Conservation (phyloP, 148 eudicot species). For the Chenopodium formosanum region DNA sequence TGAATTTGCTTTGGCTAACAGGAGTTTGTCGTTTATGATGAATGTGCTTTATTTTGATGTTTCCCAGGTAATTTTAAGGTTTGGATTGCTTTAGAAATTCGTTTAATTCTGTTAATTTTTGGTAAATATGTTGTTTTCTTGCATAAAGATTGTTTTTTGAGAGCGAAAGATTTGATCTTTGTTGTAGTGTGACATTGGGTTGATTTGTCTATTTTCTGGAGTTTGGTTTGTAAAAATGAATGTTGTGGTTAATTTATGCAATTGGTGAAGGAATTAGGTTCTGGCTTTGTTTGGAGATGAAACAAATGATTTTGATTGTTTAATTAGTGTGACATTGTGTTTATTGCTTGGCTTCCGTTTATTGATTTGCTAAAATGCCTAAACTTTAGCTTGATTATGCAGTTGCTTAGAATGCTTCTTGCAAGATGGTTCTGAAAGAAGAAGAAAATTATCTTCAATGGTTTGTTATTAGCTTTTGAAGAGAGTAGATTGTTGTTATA, state of each 20-base stretch:
- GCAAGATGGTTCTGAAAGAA: no score
- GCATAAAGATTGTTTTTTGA: background rate
- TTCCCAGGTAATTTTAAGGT: slow-evolving; percentile 16
- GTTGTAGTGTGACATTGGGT: background rate
- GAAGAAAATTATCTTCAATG: no score
- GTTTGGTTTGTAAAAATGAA: background rate
- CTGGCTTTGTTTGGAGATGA: background rate
- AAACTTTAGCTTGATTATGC: no score
- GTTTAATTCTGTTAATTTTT: background rate
- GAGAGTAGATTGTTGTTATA: no score
- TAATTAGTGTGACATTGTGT: background rate
- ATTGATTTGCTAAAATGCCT: background rate
- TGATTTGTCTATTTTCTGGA: no score
- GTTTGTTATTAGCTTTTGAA: no score
- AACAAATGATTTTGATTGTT: background rate
- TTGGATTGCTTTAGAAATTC: no score
- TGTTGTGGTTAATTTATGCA: background rate
- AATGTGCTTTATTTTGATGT: slow-evolving; percentile 95
- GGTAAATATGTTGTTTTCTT: background rate
- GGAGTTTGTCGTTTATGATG: slow-evolving; percentile 95
- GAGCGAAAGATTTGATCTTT: background rate
- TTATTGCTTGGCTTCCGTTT: background rate
- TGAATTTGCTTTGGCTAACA: slow-evolving; percentile 66
- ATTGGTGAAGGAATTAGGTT: slow-evolving; percentile 2
- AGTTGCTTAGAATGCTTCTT: no score